Percentiles rank a stretch among this genome's conserved stretches.
Conservation (phyloP, 1,284 basidiomycete species). For the Tilletia caries region DNA sequence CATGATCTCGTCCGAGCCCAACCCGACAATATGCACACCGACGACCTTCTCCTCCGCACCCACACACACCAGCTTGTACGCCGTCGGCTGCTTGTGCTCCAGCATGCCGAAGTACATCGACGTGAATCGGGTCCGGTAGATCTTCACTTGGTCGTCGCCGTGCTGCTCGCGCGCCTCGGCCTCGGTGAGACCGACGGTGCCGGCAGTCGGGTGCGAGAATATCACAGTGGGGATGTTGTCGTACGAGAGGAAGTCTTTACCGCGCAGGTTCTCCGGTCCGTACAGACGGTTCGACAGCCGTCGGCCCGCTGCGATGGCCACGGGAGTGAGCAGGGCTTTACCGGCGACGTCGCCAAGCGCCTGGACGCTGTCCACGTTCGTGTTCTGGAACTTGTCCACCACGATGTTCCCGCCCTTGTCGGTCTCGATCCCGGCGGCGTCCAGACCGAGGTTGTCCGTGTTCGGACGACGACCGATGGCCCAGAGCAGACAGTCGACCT, state of each 20-base stretch:
- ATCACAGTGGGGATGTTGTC: conserved; percentile 70
- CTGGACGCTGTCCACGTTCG: conserved; percentile 69
- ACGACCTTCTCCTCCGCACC: conserved; percentile 90
- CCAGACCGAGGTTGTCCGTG: conserved; percentile 74
- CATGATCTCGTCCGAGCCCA: conserved; percentile 77
- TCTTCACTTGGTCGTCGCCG: conserved; percentile 78
- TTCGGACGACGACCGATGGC: conserved; percentile 85
- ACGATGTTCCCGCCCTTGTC: conserved; percentile 75
- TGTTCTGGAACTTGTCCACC: conserved; percentile 81
- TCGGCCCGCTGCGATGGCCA: conserved; percentile 92
- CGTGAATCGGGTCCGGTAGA: conserved; percentile 66
- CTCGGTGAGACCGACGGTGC: conserved; percentile 63
- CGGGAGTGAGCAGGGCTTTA: conserved; percentile 90
- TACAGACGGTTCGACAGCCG: conserved; percentile 84
- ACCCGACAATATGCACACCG: conserved; percentile 86
- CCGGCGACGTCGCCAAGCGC: conserved; percentile 90
- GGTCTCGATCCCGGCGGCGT: conserved; percentile 72
- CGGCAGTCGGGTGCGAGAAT: conserved; percentile 41
- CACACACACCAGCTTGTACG: conserved; percentile 83
- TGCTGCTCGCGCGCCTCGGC: conserved; percentile 81
- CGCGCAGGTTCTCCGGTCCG: conserved; percentile 50
- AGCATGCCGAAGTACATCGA: conserved; percentile 53
- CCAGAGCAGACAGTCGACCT: conserved; percentile 87
- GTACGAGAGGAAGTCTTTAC: conserved; percentile 83
- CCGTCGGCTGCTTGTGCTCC: conserved; percentile 63